These are phyloP conservation scores for Hysterium pulicare DNA, from an alignment of 2,329 filamentous ascomycete genomes.

Conservation along the genomic window DNA sequence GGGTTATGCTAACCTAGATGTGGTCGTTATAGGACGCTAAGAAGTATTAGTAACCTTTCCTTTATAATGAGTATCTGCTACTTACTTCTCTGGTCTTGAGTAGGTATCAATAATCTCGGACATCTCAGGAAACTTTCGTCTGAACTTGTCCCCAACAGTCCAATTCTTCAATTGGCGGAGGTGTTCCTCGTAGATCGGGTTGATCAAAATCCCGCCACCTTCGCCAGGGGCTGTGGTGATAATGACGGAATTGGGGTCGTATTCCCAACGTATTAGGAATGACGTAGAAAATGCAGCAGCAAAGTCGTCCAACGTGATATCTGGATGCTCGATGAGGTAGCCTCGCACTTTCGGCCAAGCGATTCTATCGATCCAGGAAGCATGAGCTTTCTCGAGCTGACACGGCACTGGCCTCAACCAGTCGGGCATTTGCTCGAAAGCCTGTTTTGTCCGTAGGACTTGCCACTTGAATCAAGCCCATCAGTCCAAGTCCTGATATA, in stretches of 20 bases:
- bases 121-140: constrained; percentile 20
- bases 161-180: constrained; percentile 21
- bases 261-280: constrained; percentile 19
- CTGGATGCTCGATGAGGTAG: constrained; percentile 19
- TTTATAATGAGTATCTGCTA: no score
- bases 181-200: constrained; percentile 25
- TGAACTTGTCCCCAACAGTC: constrained; percentile 15
- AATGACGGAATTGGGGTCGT: constrained; percentile 18
- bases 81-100: constrained; percentile 5
- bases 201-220: constrained; percentile 14
- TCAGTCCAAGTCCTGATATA: background rate
- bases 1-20: no score
- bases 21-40: no score
- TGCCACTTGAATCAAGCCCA: constrained; percentile 12
- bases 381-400: constrained; percentile 17
- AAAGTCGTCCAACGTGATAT: constrained; percentile 21
- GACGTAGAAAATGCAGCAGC: constrained; percentile 17
- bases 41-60: no score
- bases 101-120: constrained; percentile 18
- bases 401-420: constrained; percentile 19
- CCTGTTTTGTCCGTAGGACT: constrained; percentile 15
- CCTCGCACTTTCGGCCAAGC: constrained; percentile 19
- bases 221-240: constrained; percentile 9
- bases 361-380: constrained; percentile 22
- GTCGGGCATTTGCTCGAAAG: constrained; percentile 19